Base-by-base conservation (phyloP, 73 alveolate species). In the Blepharisma stoltei region DNA sequence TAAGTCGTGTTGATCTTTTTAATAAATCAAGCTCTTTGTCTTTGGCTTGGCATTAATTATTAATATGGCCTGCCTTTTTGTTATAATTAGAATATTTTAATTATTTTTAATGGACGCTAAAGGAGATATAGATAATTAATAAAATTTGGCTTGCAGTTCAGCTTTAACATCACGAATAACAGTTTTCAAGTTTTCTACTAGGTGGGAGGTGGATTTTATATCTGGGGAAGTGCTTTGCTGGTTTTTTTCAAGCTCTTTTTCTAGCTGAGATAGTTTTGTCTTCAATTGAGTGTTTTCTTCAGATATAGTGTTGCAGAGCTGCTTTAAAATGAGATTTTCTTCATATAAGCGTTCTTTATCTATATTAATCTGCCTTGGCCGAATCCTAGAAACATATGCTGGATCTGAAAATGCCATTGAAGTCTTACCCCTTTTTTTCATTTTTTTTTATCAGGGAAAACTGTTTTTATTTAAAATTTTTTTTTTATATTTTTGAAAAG, bases 1-100 rank as follows among this genome's bases (percentile, higher is more conserved):
- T 85, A 45, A 66, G 23, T 68, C 83, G 85, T n/a, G 85, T 85
- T 54, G 83, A 73, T 54, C 76, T 80, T 70, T 69, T 88, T 27
- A 88, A 65, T 23, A 32, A 32, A 32, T 32, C 41, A 32, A 32
- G 41, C 41, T 32, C 41, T 32, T 32, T 32, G 41, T 32, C 41
- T 32, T 32, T 32, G 41, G 41, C n/a, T n/a, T n/a, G n/a, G n/a
- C n/a, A n/a, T n/a, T n/a, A n/a, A n/a, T n/a, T n/a, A n/a, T n/a
- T n/a, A n/a, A n/a, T n/a, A n/a, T n/a, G n/a, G n/a, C n/a, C n/a
- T n/a, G n/a, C n/a, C n/a, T n/a, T n/a, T n/a, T n/a, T n/a, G n/a
- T n/a, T n/a, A n/a, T n/a, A n/a, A n/a, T n/a, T n/a, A n/a, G n/a
- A n/a, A n/a, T n/a, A n/a, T n/a, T n/a, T n/a, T n/a, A n/a, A n/a